Conservation (phyloP, 345 rosid species). For the Brassica carinata region DNA sequence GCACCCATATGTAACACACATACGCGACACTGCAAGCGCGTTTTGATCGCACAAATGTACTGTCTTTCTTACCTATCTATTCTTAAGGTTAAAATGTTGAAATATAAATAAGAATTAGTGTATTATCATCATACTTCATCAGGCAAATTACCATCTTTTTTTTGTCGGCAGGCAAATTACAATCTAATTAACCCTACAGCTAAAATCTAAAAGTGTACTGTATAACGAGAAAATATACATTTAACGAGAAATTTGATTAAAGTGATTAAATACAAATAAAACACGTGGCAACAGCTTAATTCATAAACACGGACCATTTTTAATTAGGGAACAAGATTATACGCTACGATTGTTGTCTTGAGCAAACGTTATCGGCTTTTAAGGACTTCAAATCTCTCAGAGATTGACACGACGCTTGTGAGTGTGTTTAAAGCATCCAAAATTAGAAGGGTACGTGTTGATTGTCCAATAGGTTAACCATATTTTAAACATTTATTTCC, state of each 20-base stretch:
- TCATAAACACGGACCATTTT: slow-evolving; percentile 21
- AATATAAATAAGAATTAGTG: too few species aligned
- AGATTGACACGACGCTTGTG: slow-evolving; percentile 35
- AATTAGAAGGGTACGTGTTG: slow-evolving; percentile 13
- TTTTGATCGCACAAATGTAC: slow-evolving; percentile 29
- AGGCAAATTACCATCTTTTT: background rate
- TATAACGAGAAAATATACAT: background rate
- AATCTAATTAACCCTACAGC: slow-evolving; percentile 9
- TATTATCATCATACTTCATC: background rate
- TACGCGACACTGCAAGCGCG: slow-evolving; percentile 23
- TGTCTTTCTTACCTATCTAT: slow-evolving; percentile 21
- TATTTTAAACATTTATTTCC: slow-evolving; percentile 5
- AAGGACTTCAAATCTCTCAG: slow-evolving; percentile 30
- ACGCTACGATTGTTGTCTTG: slow-evolving; percentile 30
- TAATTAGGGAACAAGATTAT: slow-evolving; percentile 27
- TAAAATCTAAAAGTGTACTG: slow-evolving; percentile 3
- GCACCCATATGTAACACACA: slow-evolving; percentile 35
- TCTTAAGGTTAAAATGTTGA: too few species aligned
- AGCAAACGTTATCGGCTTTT: slow-evolving; percentile 40
- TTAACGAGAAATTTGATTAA: slow-evolving; percentile 13
- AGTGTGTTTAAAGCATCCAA: slow-evolving; percentile 41
- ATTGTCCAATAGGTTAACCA: background rate
- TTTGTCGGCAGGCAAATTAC: too few species aligned
- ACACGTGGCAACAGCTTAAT: slow-evolving; percentile 26
- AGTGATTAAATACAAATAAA: slow-evolving; percentile 11